Base-by-base conservation (phyloP, 306 rosid species). In the Cucumis hystrix region DNA sequence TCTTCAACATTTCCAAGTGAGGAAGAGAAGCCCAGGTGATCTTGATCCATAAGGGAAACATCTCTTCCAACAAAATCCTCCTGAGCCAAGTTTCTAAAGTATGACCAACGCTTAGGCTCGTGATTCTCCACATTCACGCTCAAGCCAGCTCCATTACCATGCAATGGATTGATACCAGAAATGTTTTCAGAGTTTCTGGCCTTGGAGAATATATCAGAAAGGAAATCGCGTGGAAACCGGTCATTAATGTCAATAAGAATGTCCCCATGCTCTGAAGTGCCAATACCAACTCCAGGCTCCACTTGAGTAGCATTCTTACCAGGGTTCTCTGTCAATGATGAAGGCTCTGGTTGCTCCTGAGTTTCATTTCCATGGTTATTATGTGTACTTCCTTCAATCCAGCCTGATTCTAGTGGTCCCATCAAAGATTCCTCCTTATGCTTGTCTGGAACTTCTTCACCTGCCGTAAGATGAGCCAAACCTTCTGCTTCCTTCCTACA, bases 51-150 rank as follows among this genome's bases (percentile, higher is more conserved):
- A 69, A 92, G 93, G 51, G 97, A 92, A 63, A 87, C 83, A 63
- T 86, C 88, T 69, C 81, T 86, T 70, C 83, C 82, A 40, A 77
- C 88, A 47, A 86, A 86, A 81, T 89, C 97, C 64, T 83, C 89
- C 83, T 84, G 90, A 15, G 93, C 97, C 87, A 92, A 79, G 54
- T 90, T 92, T 67, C 83, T 88, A 79, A 92, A 92, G 83, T 92
- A 92, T 5, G 97, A 90, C 97, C 96, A 92, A 77, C 78, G 83
- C 88, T 75, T 86, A 72, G 97, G 96, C 21, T 92, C 96, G 35
- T 66, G 92, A 80, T 92, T 92, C 82, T 92, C 90, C 84, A 90
- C 79, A 79, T 88, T 86, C 83, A 92, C 52, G 76, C 96, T 92
- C 85, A 90, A 45, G 72, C 92, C 88, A 67, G 87, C 81, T 70